These are phyloP conservation scores for Emericellopsis cladophorae DNA, from an alignment of 2,329 filamentous ascomycete species.

Conservation along the genomic window DNA sequence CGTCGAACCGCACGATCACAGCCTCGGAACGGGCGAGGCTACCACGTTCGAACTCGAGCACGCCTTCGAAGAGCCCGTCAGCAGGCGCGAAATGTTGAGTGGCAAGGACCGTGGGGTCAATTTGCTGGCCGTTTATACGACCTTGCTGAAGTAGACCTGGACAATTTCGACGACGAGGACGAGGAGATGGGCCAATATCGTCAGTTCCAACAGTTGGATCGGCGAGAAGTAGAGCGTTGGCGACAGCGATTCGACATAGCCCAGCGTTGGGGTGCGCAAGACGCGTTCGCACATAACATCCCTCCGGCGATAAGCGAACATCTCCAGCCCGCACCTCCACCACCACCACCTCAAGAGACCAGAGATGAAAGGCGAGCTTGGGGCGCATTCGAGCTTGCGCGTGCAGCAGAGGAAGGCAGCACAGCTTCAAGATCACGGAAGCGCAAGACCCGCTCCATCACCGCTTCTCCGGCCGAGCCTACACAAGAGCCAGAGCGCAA, in stretches of 20 bases:
- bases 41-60: conserved; percentile 40
- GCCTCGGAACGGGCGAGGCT: conserved; percentile 18
- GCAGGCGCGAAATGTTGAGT: conserved; percentile 64
- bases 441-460: conserved; percentile 59
- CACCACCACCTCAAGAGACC: conserved; percentile 52
- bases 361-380: conserved; percentile 74
- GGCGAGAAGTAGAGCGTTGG: conserved; percentile 59
- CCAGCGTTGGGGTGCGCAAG: conserved; percentile 61
- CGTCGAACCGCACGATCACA: conserved; percentile 16
- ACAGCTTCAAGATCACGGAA: conserved; percentile 47
- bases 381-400: conserved; percentile 80
- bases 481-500: conserved; percentile 65
- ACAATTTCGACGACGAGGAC: conserved; percentile 42
- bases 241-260: conserved; percentile 75
- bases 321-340: conserved; percentile 34
- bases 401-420: conserved; percentile 48
- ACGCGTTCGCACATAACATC: conserved; percentile 55
- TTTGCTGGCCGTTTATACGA: conserved; percentile 52
- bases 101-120: conserved; percentile 75
- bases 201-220: conserved; percentile 39
- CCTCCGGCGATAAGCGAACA: conserved; percentile 47
- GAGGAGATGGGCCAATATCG: conserved; percentile 54
- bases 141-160: conserved; percentile 27
- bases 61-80: conserved; percentile 40
- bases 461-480: conserved; percentile 57